Conservation (phyloP, 148 eudicot species). For the Rhododendron ferrugineum region DNA sequence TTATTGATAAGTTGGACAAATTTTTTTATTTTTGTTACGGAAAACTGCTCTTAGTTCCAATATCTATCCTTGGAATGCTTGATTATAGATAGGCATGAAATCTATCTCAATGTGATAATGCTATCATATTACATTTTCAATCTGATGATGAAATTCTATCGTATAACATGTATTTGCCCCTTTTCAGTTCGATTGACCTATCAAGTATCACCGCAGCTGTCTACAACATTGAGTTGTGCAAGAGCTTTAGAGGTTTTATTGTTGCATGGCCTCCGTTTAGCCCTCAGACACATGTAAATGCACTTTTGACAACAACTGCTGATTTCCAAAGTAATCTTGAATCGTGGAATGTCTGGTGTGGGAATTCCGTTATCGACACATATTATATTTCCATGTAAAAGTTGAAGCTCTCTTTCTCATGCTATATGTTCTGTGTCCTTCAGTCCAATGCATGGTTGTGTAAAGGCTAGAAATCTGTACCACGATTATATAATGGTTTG, state of each 20-base stretch:
- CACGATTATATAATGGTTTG: slow-evolving; percentile 64
- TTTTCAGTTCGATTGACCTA: slow-evolving; percentile 69
- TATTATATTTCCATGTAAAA: background rate
- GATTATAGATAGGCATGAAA: background rate
- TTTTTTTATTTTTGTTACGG: background rate
- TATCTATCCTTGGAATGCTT: background rate
- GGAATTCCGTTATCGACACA: no score
- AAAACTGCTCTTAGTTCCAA: background rate
- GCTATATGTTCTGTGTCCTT: slow-evolving; percentile 6
- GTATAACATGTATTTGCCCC: background rate
- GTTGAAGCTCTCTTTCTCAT: slow-evolving; percentile 15
- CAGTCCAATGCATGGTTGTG: slow-evolving; percentile 67
- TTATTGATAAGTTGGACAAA: background rate
- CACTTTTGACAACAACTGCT: no score
- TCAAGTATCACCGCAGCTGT: slow-evolving; percentile 67
- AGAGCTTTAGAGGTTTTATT: slow-evolving; percentile 61
- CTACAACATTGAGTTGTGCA: slow-evolving; percentile 62
- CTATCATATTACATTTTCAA: background rate
- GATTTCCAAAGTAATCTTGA: no score
- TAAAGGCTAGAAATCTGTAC: slow-evolving; percentile 55
- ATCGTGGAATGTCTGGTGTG: slow-evolving; percentile 28
- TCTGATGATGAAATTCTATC: background rate
- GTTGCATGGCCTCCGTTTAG: slow-evolving; percentile 75
- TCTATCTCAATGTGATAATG: no score
- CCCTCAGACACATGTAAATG: slow-evolving; percentile 20